Evolutionary conservation across 2,329 filamentous ascomycete species (phyloP), one percentile per base, ranked within the genome.

Genomic region (Hortaea sp.): DNA sequence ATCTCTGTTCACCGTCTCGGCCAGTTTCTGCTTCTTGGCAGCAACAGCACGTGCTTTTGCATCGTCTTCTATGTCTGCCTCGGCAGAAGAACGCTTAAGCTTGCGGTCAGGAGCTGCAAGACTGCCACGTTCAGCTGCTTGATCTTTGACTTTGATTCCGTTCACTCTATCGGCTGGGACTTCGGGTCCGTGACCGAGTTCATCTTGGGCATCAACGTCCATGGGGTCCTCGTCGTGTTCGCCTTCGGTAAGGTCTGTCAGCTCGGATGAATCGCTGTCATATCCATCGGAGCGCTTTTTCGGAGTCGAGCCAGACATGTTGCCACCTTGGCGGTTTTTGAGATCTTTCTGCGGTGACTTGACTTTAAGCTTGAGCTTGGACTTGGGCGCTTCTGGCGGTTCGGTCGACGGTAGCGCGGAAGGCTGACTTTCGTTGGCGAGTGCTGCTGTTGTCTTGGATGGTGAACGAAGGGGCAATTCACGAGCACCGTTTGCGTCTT

Each of bases 61-160:
- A 28, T 60, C 53, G 27, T 58, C 57, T 10, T 47, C 41, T 7
- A 58, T 46, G 11, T 62, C 62, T 39, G 61, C 60, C 29, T 65
- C 60, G 29, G 58, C 60, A 27, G 64, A 63, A 9, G 63, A 58
- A n/a, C 64, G 57, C 53, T 66, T 66, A 13, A 54, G 41, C 51
- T 47, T 51, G 31, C 47, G 39, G 20, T 54, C 50, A 5, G 58
- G 58, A 27, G 56, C 55, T 13, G 51, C 50, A 5, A 62, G 52
- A 41, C 51, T 55, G 37, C 54, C 57, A 32, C 56, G 57, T 43
- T 58, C 56, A 41, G 58, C 57, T 38, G 59, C 58, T 34, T 59
- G 56, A 31, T 59, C 56, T 42, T 58, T 59, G 28, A 39, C 52
- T 45, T 48, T 53, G 45, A 49, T 39, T 47, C 53, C 53, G 31